Evolutionary conservation across 2,329 filamentous ascomycete species (phyloP).

Genomic region (Monosporascus sp.): DNA sequence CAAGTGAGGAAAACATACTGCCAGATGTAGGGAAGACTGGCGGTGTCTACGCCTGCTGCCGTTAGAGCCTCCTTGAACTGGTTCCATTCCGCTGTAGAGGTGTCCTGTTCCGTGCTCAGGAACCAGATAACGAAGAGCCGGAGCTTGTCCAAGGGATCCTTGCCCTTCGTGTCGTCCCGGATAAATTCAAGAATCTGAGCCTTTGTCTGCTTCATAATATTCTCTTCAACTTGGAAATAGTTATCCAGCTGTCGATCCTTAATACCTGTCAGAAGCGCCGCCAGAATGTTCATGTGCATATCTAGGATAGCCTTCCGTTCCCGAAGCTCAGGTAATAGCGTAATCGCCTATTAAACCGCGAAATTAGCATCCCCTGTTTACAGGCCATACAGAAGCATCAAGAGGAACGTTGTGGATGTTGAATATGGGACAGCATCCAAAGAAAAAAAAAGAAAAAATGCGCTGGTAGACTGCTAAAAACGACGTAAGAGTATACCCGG

Average conservation of each 20-base stretch:
- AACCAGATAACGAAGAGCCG: constrained; percentile 96
- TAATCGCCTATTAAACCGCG: constrained; percentile 57
- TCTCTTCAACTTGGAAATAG: constrained; percentile 93
- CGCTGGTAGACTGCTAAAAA: no score
- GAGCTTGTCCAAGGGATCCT: constrained; percentile 80
- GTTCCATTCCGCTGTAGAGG: constrained; percentile 75
- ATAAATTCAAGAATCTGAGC: constrained; percentile 82
- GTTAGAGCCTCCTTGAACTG: constrained; percentile 81
- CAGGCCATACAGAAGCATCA: no score
- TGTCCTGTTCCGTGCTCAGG: constrained; percentile 85
- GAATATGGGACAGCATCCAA: no score
- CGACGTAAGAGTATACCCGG: no score
- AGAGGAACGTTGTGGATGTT: no score
- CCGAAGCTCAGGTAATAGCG: constrained; percentile 80
- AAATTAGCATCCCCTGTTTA: no score
- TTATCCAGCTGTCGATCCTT: constrained; percentile 94
- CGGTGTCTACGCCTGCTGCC: constrained; percentile 68
- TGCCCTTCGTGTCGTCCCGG: constrained; percentile 75
- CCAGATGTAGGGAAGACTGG: constrained; percentile 77
- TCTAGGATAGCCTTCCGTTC: constrained; percentile 91
- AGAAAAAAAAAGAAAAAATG: no score
- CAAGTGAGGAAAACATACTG: constrained; percentile 49
- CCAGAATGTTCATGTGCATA: constrained; percentile 99
- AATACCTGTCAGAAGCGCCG: constrained; percentile 69
- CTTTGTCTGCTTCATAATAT: constrained; percentile 85